Base-by-base conservation (phyloP, 2,329 filamentous ascomycete genomes). In the Cercospora sp. region DNA sequence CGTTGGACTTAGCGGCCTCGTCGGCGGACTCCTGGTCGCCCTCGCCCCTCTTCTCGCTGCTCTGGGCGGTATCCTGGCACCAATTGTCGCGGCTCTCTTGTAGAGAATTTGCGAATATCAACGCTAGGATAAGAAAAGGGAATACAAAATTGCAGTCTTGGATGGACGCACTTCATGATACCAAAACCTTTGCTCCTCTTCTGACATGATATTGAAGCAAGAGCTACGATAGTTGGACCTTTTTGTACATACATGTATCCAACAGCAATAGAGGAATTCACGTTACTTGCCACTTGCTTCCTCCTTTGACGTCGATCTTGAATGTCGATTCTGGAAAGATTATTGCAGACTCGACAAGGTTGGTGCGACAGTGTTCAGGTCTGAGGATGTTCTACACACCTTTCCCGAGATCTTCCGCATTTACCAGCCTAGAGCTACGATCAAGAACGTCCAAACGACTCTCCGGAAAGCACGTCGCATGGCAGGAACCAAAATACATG, bases 61-160 rank as follows among this genome's bases (percentile, higher is more conserved):
- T 12, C 26, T 68, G 5, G 66, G 62, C 18, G 66, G 66, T 40
- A 62, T 68, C n/a, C 24, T 68, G 30, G 66, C 49, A 37, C 66
- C 66, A 13, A 63, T 68, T 16, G 55, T 68, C 32, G 24, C 59
- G 12, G 28, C 43, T 32, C 61, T 63, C n/a, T 59, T 59, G 55
- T 59, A 37, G 3, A 24, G n/a, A 59, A 7, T 30, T 1, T 28
- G 24, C 12, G 13, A 8, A 0, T 2, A 28, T 0, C 2, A 16
- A 16, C 1, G 12, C 24, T 24, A 28, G 24, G 24, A 53, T 53
- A 24, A 30, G 1, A 30, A 55, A 8, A 0, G 18, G 21, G 12
- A 55, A 7, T 9, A 55, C 0, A 43, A 8, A 53, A 16, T 3
- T 28, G 10, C 13, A 9, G 3, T 53, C 21, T 9, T 12, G 24